A percentile compares a stretch with the other conserved stretches of the same genome.
Evolutionary conservation across 2,329 filamentous ascomycete genomes (phyloP).

Genomic region (Talaromyces sp.): DNA sequence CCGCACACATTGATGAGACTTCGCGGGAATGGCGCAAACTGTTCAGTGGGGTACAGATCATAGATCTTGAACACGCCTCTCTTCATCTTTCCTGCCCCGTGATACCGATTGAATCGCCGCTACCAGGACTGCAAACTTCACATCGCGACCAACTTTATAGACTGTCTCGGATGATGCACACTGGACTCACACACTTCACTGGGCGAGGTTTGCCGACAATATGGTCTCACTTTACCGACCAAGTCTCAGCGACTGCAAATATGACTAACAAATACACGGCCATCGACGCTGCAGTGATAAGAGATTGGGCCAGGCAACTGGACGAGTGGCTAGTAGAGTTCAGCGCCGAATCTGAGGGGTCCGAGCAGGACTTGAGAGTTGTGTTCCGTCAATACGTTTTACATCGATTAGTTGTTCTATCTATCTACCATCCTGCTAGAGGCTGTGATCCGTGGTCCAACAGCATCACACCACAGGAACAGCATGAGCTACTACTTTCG

Average conservation of each 20-base stretch:
- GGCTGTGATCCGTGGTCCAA: conserved; percentile 12
- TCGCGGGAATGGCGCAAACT: conserved; percentile 14
- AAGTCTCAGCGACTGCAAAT: background rate
- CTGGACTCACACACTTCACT: conserved; percentile 12
- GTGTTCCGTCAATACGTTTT: conserved; percentile 14
- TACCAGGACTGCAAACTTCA: conserved; percentile 9
- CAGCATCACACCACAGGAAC: conserved; percentile 11
- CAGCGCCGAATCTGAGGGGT: conserved; percentile 6
- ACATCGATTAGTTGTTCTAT: conserved; percentile 14
- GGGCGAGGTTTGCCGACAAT: conserved; percentile 11
- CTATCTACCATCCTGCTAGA: conserved; percentile 12
- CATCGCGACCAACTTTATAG: conserved; percentile 12
- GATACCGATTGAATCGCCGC: conserved; percentile 12
- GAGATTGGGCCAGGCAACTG: conserved; percentile 11
- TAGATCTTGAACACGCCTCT: conserved; percentile 13
- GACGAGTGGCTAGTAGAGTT: conserved; percentile 13
- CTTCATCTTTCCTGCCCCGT: conserved; percentile 13
- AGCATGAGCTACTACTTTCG: conserved; percentile 10
- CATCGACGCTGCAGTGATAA: conserved; percentile 10
- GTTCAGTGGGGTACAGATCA: conserved; percentile 11
- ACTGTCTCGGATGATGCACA: conserved; percentile 12
- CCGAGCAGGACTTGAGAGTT: conserved; percentile 8
- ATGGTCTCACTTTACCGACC: conserved; percentile 11
- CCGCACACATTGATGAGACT: conserved; percentile 10
- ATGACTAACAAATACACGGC: conserved; percentile 2